These are phyloP conservation scores for Suhomyces atakaporum DNA, from an alignment of 1,139 yeast species.

Conservation along the genomic window DNA sequence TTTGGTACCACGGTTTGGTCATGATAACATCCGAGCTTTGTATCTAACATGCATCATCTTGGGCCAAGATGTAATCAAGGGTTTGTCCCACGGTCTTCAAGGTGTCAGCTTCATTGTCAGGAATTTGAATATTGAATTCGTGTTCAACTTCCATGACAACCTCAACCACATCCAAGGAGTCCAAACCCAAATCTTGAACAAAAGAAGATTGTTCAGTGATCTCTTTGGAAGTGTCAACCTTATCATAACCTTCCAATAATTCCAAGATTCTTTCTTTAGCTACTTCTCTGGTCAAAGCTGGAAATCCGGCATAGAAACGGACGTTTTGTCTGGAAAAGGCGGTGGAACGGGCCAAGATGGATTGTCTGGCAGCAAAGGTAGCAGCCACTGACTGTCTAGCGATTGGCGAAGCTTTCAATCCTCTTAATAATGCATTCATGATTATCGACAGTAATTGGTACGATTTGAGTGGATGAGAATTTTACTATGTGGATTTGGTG, in stretches of 20 bases:
- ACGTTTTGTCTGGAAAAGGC: slow-evolving; percentile 20
- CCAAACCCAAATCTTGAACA: slow-evolving; percentile 77
- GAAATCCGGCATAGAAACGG: slow-evolving; percentile 62
- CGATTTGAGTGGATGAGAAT: slow-evolving; percentile 13
- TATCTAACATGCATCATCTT: slow-evolving; percentile 65
- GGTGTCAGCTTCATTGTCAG: slow-evolving; percentile 83
- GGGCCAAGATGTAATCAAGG: slow-evolving; percentile 69
- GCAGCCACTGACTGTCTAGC: no score
- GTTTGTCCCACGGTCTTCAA: slow-evolving; percentile 85
- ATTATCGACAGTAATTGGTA: slow-evolving; percentile 2
- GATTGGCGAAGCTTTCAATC: slow-evolving; percentile 31
- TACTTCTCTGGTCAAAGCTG: slow-evolving; percentile 66
- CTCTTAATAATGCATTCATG: slow-evolving; percentile 26
- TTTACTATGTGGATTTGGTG: slow-evolving; percentile 3
- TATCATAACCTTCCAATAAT: slow-evolving; percentile 78
- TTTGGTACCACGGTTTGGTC: no score
- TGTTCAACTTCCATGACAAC: slow-evolving; percentile 88
- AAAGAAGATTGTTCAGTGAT: slow-evolving; percentile 64
- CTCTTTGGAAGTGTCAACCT: slow-evolving; percentile 51
- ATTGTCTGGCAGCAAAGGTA: slow-evolving; percentile 20
- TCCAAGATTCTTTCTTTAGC: slow-evolving; percentile 77
- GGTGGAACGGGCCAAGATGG: slow-evolving; percentile 17
- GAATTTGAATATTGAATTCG: slow-evolving; percentile 77
- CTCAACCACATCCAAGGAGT: slow-evolving; percentile 86
- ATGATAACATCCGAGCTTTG: no score